Conservation (phyloP, 176 grass and related monocot genomes). For the Cenchrus purpureus region DNA sequence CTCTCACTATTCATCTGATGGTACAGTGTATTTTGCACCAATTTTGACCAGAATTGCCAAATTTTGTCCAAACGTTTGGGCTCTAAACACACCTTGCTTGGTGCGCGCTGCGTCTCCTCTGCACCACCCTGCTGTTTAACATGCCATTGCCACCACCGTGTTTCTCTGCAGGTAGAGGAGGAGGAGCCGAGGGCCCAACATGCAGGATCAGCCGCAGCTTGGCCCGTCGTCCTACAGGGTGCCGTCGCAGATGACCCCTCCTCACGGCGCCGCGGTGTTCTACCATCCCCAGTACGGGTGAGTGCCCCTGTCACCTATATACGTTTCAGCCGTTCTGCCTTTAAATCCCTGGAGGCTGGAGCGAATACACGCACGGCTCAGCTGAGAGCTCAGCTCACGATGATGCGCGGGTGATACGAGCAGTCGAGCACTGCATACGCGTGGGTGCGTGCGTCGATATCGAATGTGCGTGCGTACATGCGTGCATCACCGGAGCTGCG, state of each 20-base stretch:
- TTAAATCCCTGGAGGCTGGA: background rate
- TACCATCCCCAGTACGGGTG: slow-evolving; percentile 65
- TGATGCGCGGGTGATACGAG: background rate
- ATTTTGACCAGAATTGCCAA: no score
- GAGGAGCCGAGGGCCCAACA: slow-evolving; percentile 30
- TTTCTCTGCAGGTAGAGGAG: slow-evolving; percentile 50
- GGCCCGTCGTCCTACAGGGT: slow-evolving; percentile 47
- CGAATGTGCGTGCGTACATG: no score
- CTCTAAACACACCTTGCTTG: no score
- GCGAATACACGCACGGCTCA: background rate
- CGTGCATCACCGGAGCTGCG: no score
- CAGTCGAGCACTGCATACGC: background rate
- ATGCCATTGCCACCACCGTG: slow-evolving; percentile 3
- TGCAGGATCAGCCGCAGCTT: slow-evolving; percentile 41
- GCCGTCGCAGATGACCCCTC: slow-evolving; percentile 52
- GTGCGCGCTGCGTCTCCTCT: slow-evolving; percentile 27
- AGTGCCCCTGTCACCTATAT: slow-evolving; percentile 19
- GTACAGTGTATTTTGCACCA: no score
- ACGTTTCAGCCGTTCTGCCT: background rate
- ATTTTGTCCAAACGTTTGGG: no score
- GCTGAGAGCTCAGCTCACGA: background rate
- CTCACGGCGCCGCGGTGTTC: slow-evolving; percentile 27
- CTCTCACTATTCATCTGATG: no score
- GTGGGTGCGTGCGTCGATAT: no score
- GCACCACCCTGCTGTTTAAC: slow-evolving; percentile 24